Evolutionary conservation across 225 moss, liverwort and hornwort species (phyloP).

Genomic region (Climacium dendroides): DNA sequence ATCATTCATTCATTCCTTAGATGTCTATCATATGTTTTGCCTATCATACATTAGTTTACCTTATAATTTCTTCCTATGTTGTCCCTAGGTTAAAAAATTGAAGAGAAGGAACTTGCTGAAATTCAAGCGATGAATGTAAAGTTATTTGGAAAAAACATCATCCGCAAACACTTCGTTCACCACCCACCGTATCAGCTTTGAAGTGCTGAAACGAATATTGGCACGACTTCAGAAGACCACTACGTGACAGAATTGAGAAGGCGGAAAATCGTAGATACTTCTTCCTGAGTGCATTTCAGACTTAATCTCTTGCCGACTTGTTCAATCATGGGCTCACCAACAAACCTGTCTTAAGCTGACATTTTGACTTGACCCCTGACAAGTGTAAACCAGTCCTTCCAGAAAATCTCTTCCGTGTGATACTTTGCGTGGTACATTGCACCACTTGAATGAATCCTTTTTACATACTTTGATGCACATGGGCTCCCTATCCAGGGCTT

Average conservation of each 20-base stretch:
- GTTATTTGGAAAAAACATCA: not conserved
- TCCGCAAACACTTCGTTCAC: too few species aligned
- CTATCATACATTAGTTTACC: not conserved
- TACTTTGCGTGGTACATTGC: not conserved
- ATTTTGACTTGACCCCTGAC: not conserved
- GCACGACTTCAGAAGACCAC: not conserved
- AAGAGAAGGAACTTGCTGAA: not conserved
- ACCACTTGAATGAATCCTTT: not conserved
- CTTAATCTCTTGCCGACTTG: not conserved
- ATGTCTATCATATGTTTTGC: not conserved
- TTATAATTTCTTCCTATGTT: not conserved
- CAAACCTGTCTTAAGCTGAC: not conserved
- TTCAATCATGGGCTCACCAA: not conserved
- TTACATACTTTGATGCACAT: not conserved
- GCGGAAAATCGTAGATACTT: not conserved
- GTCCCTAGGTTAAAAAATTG: not conserved
- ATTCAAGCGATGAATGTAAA: not conserved
- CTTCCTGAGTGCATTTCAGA: not conserved
- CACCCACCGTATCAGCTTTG: not conserved
- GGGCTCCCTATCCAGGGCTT: not conserved
- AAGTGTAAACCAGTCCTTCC: not conserved
- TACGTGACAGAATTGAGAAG: not conserved
- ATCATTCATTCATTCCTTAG: not conserved
- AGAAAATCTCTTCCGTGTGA: not conserved
- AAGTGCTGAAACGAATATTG: not conserved